These are phyloP conservation scores for Friedmanniomyces simplex DNA, from an alignment of 495 filamentous ascomycete species.

Conservation along the genomic window DNA sequence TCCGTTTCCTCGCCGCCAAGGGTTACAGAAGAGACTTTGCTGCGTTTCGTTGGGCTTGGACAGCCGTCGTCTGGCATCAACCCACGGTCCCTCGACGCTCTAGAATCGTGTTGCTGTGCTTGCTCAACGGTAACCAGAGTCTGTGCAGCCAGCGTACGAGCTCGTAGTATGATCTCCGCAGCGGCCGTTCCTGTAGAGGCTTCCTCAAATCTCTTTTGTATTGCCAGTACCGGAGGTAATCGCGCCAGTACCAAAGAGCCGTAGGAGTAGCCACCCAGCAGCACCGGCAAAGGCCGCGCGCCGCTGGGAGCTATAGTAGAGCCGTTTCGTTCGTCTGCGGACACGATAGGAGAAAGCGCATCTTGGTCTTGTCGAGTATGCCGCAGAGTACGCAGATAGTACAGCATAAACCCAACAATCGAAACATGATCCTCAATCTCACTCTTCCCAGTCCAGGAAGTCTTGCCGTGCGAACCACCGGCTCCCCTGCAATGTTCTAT, in stretches of 20 bases:
- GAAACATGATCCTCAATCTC: slow-evolving; percentile 75
- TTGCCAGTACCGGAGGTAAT: slow-evolving; percentile 50
- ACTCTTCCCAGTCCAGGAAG: slow-evolving; percentile 73
- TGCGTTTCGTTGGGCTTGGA: not conserved
- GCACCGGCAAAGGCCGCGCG: slow-evolving; percentile 27
- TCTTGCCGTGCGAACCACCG: slow-evolving; percentile 59
- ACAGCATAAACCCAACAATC: slow-evolving; percentile 62
- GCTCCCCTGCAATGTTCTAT: slow-evolving; percentile 52
- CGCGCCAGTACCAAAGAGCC: slow-evolving; percentile 70
- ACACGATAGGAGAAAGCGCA: not conserved
- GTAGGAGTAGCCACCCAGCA: slow-evolving; percentile 85
- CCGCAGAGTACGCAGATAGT: slow-evolving; percentile 49
- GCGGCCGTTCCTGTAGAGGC: slow-evolving; percentile 42
- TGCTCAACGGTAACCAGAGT: slow-evolving; percentile 31
- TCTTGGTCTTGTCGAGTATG: slow-evolving; percentile 9
- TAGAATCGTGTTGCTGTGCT: slow-evolving; percentile 3
- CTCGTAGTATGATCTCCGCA: slow-evolving; percentile 56
- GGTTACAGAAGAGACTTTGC: slow-evolving; percentile 11
- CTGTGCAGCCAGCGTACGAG: slow-evolving; percentile 49
- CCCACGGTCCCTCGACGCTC: not conserved
- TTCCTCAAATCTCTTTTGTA: slow-evolving; percentile 48
- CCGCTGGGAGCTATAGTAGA: not conserved
- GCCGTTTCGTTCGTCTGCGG: not conserved
- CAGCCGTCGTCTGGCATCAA: not conserved
- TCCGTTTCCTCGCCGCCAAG: slow-evolving; percentile 32